These are phyloP conservation scores for Tetrapisispora phaffii DNA, from an alignment of 805 yeast genomes.

Conservation along the genomic window DNA sequence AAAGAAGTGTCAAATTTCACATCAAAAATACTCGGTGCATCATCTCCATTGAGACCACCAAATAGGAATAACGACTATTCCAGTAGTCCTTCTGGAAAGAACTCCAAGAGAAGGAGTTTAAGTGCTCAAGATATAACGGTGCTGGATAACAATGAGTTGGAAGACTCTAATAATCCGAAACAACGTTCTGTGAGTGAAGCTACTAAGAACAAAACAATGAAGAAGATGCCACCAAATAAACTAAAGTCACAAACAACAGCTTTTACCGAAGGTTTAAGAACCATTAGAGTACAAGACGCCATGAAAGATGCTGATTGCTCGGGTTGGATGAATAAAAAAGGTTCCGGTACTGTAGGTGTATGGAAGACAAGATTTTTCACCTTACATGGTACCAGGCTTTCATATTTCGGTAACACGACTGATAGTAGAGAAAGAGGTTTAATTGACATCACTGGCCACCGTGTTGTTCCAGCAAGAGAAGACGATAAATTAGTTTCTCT, in stretches of 20 bases:
- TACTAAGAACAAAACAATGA: conserved; percentile 41
- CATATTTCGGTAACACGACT: conserved; percentile 68
- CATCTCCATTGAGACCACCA: not conserved
- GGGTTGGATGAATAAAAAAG: conserved; percentile 95
- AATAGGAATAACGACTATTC: conserved; percentile 1
- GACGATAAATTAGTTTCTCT: conserved; percentile 79
- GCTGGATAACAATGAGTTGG: conserved; percentile 6
- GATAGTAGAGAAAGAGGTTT: conserved; percentile 83
- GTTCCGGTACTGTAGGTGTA: conserved; percentile 68
- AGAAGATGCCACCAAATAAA: conserved; percentile 32
- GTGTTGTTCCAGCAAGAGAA: conserved; percentile 72
- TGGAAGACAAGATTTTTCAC: conserved; percentile 85
- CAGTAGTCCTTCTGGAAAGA: conserved; percentile 2
- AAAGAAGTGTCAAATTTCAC: conserved; percentile 2
- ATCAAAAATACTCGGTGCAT: conserved; percentile 4
- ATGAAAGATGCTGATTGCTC: conserved; percentile 61
- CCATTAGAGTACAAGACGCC: conserved; percentile 65
- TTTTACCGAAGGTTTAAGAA: conserved; percentile 79
- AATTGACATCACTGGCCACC: conserved; percentile 91
- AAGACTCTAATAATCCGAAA: conserved; percentile 30
- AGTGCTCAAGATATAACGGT: conserved; percentile 37
- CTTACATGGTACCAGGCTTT: conserved; percentile 83
- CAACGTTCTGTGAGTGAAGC: conserved; percentile 43
- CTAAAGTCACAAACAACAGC: conserved; percentile 63
- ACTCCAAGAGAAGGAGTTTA: conserved; percentile 39